Conservation (phyloP, 768 basidiomycete genomes). For the Russula foetens region DNA sequence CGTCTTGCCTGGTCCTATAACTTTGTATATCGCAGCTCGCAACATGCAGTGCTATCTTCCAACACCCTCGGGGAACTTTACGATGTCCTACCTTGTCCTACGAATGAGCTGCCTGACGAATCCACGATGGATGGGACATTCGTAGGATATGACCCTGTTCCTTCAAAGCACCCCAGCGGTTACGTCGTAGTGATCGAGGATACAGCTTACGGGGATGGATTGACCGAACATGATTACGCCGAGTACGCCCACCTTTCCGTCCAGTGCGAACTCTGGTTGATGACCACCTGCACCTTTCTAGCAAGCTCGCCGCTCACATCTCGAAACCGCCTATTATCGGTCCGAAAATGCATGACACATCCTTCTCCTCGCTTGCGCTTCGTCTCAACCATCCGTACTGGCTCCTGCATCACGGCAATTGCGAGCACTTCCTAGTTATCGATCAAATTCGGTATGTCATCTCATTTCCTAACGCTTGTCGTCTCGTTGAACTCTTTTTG, state of each 20-base stretch:
- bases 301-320: slow-evolving; percentile 40
- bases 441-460: slow-evolving; percentile 58
- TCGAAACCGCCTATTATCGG: slow-evolving; percentile 27
- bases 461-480: neutral
- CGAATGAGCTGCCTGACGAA: slow-evolving; percentile 45
- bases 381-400: slow-evolving; percentile 73
- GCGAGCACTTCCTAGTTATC: slow-evolving; percentile 71
- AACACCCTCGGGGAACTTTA: slow-evolving; percentile 63
- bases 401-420: slow-evolving; percentile 73
- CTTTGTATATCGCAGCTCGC: slow-evolving; percentile 52
- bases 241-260: slow-evolving; percentile 33
- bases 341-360: slow-evolving; percentile 39
- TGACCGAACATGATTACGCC: slow-evolving; percentile 45
- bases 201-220: slow-evolving; percentile 48
- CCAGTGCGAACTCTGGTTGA: neutral
- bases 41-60: slow-evolving; percentile 60
- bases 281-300: slow-evolving; percentile 23
- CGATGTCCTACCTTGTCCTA: slow-evolving; percentile 51
- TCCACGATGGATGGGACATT: slow-evolving; percentile 26
- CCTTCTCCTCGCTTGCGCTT: slow-evolving; percentile 46
- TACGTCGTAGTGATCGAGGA: slow-evolving; percentile 57
- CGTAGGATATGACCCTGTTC: slow-evolving; percentile 27
- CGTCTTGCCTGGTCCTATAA: slow-evolving; percentile 54
- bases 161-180: slow-evolving; percentile 25
- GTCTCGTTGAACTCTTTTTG: neutral